These are phyloP conservation scores for Leccinum arenicola DNA, from an alignment of 768 basidiomycete genomes.

Conservation along the genomic window DNA sequence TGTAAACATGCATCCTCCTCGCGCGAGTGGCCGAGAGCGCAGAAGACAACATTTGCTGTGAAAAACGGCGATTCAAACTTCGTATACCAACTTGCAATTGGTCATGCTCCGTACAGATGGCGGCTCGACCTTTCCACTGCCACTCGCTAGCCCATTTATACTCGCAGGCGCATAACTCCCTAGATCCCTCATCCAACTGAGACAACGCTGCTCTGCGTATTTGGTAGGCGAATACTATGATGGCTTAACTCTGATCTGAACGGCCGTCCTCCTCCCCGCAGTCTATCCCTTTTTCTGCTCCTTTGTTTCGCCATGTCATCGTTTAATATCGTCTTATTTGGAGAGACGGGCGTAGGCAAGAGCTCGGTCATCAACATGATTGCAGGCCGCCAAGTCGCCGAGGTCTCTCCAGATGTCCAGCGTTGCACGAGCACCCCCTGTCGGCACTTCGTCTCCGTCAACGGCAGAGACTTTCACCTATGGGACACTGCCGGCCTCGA, in stretches of 20 bases:
- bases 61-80: neutral
- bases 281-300: neutral
- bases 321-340: constrained; percentile 40
- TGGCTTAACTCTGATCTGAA: neutral
- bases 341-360: constrained; percentile 37
- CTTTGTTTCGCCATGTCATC: constrained; percentile 4
- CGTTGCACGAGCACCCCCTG: constrained; percentile 34
- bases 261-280: neutral
- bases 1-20: neutral
- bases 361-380: constrained; percentile 32
- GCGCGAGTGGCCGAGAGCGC: neutral
- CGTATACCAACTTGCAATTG: no score
- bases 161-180: neutral
- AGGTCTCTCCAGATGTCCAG: constrained; percentile 18
- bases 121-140: no score
- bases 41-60: neutral
- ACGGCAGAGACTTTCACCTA: constrained; percentile 12
- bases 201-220: neutral
- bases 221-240: no score
- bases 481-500: constrained; percentile 35
- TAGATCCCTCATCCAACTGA: neutral
- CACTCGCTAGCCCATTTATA: neutral
- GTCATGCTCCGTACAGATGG: no score
- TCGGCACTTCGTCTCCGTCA: constrained; percentile 23
- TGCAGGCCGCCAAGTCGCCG: constrained; percentile 20